These are phyloP conservation scores for Fonsecaea monophora DNA, from an alignment of 2,329 filamentous ascomycete species.

Conservation along the genomic window DNA sequence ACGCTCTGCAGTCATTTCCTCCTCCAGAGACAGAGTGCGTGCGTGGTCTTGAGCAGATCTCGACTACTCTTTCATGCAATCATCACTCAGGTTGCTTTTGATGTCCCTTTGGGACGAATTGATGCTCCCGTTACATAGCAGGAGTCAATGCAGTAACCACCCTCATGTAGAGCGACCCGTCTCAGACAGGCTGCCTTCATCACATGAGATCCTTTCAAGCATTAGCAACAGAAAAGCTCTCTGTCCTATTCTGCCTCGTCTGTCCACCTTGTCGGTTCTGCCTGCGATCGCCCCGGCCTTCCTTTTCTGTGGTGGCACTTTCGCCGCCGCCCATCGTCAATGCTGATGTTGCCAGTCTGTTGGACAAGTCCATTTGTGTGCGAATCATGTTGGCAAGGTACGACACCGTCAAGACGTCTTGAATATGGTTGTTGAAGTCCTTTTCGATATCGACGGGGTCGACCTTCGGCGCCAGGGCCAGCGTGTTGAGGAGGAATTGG, in stretches of 20 bases:
- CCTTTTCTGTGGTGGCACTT: constrained; percentile 43
- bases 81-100: constrained; percentile 4
- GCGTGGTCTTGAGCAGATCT: not conserved
- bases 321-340: constrained; percentile 65
- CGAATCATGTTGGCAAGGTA: constrained; percentile 99
- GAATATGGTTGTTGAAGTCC: constrained; percentile 99
- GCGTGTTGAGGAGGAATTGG: constrained; percentile 92
- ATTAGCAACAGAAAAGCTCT: constrained; percentile 34
- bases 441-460: constrained; percentile 87
- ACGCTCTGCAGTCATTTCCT: not conserved
- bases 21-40: not conserved
- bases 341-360: constrained; percentile 84
- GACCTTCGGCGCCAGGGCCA: constrained; percentile 94
- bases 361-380: constrained; percentile 97
- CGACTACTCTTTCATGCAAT: not conserved
- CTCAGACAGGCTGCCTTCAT: not conserved
- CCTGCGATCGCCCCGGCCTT: constrained; percentile 49
- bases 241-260: constrained; percentile 40
- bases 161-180: not conserved
- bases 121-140: not conserved
- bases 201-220: constrained; percentile 5
- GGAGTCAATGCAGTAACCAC: not conserved
- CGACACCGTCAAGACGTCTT: constrained; percentile 96
- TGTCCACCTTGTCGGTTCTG: constrained; percentile 47
- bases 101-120: not conserved